These are phyloP conservation scores for Spongiforma sp. DNA, from an alignment of 1,284 basidiomycete species.

Conservation along the genomic window DNA sequence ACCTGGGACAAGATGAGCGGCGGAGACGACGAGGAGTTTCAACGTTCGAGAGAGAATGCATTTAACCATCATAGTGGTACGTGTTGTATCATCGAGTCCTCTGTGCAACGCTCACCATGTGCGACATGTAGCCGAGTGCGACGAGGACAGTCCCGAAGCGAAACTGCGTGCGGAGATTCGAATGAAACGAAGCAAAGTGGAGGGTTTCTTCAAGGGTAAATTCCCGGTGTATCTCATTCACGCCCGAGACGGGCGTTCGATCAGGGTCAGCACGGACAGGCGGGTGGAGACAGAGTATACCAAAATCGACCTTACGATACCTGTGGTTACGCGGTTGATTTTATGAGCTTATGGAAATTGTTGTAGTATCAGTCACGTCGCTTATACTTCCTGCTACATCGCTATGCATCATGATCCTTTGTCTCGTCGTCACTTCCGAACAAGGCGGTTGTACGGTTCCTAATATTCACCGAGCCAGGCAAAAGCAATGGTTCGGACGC, in stretches of 20 bases:
- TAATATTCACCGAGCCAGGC: too few relatives aligned
- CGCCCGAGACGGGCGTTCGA: conserved; percentile 12
- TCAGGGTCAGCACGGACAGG: conserved; percentile 22
- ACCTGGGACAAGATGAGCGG: not conserved
- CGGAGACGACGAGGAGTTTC: not conserved
- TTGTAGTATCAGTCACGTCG: too few relatives aligned
- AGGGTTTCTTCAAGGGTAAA: conserved; percentile 16
- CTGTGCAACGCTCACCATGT: conserved; percentile 3
- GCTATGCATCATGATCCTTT: too few relatives aligned
- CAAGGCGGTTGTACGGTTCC: too few relatives aligned
- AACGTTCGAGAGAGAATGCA: not conserved
- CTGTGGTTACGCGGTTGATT: conserved; percentile 21
- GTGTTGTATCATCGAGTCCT: not conserved
- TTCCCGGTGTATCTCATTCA: conserved; percentile 29
- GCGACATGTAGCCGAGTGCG: conserved; percentile 2
- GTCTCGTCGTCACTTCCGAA: too few relatives aligned
- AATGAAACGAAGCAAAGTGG: conserved; percentile 23
- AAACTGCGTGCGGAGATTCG: conserved; percentile 24
- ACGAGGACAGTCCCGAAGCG: conserved; percentile 3
- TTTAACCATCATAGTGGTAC: conserved; percentile 1
- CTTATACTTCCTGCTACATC: too few relatives aligned
- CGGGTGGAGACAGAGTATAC: conserved; percentile 20
- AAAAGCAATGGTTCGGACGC: too few relatives aligned
- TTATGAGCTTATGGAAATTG: too few relatives aligned
- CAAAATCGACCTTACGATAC: conserved; percentile 25